Percentiles rank a stretch among this genome's conserved stretches.
Conservation (phyloP, 2,329 filamentous ascomycete species). For the Neopestalotiopsis rosae region DNA sequence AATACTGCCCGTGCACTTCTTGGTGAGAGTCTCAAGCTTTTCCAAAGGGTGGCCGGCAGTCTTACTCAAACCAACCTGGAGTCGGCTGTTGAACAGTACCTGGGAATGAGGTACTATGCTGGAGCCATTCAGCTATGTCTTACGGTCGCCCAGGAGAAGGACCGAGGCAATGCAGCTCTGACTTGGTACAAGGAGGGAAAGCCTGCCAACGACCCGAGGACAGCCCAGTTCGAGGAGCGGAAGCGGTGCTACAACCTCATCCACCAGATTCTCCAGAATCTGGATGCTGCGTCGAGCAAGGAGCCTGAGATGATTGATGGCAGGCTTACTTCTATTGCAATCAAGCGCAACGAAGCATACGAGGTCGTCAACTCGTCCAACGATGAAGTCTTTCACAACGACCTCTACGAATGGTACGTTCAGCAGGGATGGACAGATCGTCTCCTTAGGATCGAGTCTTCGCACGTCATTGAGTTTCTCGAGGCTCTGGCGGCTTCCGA, state of each 20-base stretch:
- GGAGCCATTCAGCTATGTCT: constrained; percentile 90
- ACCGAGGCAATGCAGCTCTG: constrained; percentile 84
- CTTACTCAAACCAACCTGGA: constrained; percentile 82
- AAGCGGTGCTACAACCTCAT: constrained; percentile 87
- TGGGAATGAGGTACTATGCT: constrained; percentile 85
- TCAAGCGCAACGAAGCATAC: constrained; percentile 86
- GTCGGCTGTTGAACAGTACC: constrained; percentile 79
- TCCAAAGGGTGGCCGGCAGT: constrained; percentile 85
- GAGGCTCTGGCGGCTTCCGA: constrained; percentile 75
- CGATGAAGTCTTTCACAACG: constrained; percentile 94
- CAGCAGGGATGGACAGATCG: constrained; percentile 83
- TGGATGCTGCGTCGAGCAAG: constrained; percentile 73
- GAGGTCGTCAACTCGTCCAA: constrained; percentile 84
- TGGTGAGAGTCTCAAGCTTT: constrained; percentile 87
- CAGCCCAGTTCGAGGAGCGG: constrained; percentile 70
- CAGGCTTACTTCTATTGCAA: constrained; percentile 74
- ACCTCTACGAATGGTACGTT: constrained; percentile 98
- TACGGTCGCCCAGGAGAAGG: constrained; percentile 80
- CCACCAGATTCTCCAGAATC: constrained; percentile 76
- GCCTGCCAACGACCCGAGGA: constrained; percentile 73
- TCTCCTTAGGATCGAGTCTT: constrained; percentile 82
- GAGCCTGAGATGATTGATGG: constrained; percentile 81
- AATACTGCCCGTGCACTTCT: constrained; percentile 80
- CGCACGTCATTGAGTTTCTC: constrained; percentile 86
- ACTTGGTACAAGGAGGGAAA: constrained; percentile 87